Base-by-base conservation (phyloP, 2,329 filamentous ascomycete genomes). In the Pestalotiopsis sp. region DNA sequence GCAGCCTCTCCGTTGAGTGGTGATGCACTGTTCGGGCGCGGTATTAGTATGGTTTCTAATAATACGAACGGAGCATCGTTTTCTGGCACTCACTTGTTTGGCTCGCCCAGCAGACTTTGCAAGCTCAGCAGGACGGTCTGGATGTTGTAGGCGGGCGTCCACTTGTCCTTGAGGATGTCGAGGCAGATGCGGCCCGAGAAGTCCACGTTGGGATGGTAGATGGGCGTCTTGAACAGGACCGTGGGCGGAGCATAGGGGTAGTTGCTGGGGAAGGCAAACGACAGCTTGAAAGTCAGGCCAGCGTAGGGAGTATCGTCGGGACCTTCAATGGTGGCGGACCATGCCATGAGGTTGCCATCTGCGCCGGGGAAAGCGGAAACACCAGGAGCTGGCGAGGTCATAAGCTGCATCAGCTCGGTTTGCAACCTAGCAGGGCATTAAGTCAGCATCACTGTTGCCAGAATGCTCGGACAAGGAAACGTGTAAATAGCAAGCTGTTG, bases 181-280 rank as follows among this genome's bases (percentile, higher is more conserved):
- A 99, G 87, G 81, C 96, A 99, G 82, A 99, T 99, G 68, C 96
- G 90, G 56, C 96, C 96, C 3, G 93, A 95, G 84, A 99, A 98
- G 83, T 99, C 96, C 75, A 99, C 93, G 76, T 99, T 99, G 66
- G 96, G 96, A 82, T 99, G 96, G 86, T 98, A 99, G 83, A 99
- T 98, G 49, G 96, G 96, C 6, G 97, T 99, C 85, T 95, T 97
- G 90, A 98, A 99, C 69, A 97, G 88, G 20, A 99, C 96, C 2
- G 92, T 94, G 0, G 96, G 96, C 25, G 96, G 90, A 1, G 91
- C 89, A 80, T 98, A 98, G 11, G 96, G 96, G 80, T 99, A 99
- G 84, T 95, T 97, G 75, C 89, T 85, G 9, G 95, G 94, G 82
- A 98, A 99, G 62, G 90, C 87, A 79, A 99, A 95, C 74, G 91